Evolutionary conservation across 495 filamentous ascomycete genomes (phyloP), one percentile per base, ranked within the genome.

Genomic region (Hamigera avellanea): DNA sequence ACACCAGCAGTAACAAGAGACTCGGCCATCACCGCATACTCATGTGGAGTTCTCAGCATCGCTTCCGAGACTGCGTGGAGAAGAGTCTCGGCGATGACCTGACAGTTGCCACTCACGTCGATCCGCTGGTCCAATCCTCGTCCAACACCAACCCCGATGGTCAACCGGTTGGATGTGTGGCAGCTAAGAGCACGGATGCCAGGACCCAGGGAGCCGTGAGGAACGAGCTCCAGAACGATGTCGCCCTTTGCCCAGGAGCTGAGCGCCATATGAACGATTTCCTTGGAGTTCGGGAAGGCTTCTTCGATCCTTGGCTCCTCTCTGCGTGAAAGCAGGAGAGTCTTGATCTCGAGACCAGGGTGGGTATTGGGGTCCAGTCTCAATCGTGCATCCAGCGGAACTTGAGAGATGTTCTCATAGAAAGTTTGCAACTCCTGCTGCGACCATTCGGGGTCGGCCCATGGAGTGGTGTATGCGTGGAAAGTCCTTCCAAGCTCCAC

Each of bases 21-120:
- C 35, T 72, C 69, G 9, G 63, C 45, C 26, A 73, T 51, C 2
- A 54, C 43, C 2, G 73, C 64, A 40, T 75, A 60, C 30, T 69
- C 61, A 42, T 75, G 69, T 8, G 61, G 59, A 36, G 74, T 59
- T 13, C 57, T 57, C 49, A 73, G 53, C 14, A 64, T 50, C 5
- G 61, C 53, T 44, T 76, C 67, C 0, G 59, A 60, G 31, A 68
- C 66, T 10, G 68, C 65, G 37, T 75, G 73, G 1, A 75, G 40
- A n/a, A 77, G 39, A 14, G 64, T 66, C 45, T 77, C 72, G 0
- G 72, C 72, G 35, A 75, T 68, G 14, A 66, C 52, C 19, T 56
- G 56, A 37, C 62, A 67, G 37, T 68, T 70, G 14, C 57, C 57
- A 23, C 52, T 59, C 19, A 70, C 52, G 41, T 69, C 66, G 25